Conservation (phyloP, 192 early-diverging fungal genomes). For the Podila horticola region DNA sequence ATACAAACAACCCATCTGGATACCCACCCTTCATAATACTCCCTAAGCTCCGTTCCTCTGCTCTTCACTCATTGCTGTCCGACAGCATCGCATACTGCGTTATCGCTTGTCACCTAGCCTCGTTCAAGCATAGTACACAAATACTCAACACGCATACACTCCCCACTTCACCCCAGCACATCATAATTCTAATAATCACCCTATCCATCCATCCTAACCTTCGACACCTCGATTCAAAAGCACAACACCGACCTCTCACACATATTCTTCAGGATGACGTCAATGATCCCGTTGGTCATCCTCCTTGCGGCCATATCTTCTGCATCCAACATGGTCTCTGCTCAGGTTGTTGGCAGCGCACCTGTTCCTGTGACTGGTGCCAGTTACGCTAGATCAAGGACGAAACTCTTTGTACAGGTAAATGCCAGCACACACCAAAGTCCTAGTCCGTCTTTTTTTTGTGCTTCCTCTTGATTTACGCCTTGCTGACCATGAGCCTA, state of each 20-base stretch:
- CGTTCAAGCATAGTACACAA: too few relatives aligned
- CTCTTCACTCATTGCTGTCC: too few relatives aligned
- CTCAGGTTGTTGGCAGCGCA: neutral
- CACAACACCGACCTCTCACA: neutral
- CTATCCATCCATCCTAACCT: too few relatives aligned
- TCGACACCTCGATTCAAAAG: neutral
- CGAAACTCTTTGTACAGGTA: slow-evolving; percentile 15
- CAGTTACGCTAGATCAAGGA: slow-evolving; percentile 9
- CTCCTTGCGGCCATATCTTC: neutral
- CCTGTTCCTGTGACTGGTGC: slow-evolving; percentile 9
- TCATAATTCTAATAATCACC: too few relatives aligned
- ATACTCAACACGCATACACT: too few relatives aligned
- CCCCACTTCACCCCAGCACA: too few relatives aligned
- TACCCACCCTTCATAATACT: too few relatives aligned
- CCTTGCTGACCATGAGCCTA: neutral
- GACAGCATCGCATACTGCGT: too few relatives aligned
- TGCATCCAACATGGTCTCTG: neutral
- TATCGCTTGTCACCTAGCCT: too few relatives aligned
- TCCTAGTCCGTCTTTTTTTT: neutral
- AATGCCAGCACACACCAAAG: neutral
- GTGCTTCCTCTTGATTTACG: neutral
- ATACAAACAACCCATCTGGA: too few relatives aligned
- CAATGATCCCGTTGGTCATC: neutral
- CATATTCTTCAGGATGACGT: neutral
- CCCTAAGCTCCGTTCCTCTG: too few relatives aligned